phyloP scores from a whole-genome alignment of 108 stramenopile species.

The Cyclotella sp. region DNA sequence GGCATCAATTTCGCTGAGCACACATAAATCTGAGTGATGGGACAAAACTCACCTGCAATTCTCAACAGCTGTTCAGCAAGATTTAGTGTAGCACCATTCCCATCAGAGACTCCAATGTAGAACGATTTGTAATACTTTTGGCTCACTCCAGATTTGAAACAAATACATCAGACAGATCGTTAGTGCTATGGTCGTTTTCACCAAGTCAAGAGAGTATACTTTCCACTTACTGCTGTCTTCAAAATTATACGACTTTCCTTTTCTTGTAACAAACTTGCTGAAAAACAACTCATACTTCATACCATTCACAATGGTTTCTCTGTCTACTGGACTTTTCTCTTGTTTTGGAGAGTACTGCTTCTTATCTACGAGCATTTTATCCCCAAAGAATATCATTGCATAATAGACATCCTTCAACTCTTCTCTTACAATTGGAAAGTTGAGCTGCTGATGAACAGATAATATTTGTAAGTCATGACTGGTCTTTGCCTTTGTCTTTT shows the following conservation, averaged over 20 bases:
- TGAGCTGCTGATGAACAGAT: too few species aligned
- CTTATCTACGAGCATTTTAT: background rate
- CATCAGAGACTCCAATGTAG: slow-evolving; percentile 1
- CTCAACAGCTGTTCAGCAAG: background rate
- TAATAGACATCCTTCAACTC: too few species aligned
- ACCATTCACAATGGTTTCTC: background rate
- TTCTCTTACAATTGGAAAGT: too few species aligned
- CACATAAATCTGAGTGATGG: background rate
- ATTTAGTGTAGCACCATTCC: background rate
- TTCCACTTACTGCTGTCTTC: background rate
- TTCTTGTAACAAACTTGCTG: background rate
- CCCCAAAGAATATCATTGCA: background rate
- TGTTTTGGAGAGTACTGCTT: background rate
- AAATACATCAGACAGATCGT: background rate
- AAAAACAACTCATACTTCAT: background rate
- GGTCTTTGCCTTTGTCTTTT: too few species aligned
- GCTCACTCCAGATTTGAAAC: slow-evolving; percentile 1
- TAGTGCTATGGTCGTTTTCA: background rate
- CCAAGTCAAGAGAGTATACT: background rate
- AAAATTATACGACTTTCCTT: background rate
- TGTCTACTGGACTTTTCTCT: background rate
- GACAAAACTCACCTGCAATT: slow-evolving; percentile 11
- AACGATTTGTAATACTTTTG: slow-evolving; percentile 15
- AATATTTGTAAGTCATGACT: too few species aligned
- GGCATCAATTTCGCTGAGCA: too few species aligned